These are phyloP conservation scores for Piloderma croceum DNA, from an alignment of 768 basidiomycete species.

Conservation along the genomic window DNA sequence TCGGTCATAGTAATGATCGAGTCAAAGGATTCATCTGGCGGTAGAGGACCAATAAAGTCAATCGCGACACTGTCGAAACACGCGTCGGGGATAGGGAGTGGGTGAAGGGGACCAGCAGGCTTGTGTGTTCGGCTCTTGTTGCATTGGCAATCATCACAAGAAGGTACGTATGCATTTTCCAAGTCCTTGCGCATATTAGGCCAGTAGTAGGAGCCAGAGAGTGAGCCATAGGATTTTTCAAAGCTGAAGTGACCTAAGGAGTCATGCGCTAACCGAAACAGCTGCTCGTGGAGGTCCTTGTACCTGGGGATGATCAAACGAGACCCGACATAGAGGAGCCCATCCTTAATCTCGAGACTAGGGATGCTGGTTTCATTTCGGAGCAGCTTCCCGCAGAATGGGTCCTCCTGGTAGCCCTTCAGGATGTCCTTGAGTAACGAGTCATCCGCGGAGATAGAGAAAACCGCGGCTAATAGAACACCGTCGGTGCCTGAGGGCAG, in stretches of 20 bases:
- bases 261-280: constrained; percentile 27
- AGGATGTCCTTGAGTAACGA: too few relatives aligned
- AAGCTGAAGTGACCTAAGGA: constrained; percentile 29
- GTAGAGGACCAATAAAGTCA: constrained; percentile 33
- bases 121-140: constrained; percentile 28
- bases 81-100: constrained; percentile 5
- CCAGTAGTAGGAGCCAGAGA: constrained; percentile 20
- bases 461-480: too few relatives aligned
- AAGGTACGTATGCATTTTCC: constrained; percentile 25
- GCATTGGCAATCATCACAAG: constrained; percentile 20
- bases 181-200: constrained; percentile 28
- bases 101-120: constrained; percentile 18
- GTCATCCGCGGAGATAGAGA: too few relatives aligned
- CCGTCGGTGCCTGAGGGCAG: too few relatives aligned
- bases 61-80: constrained; percentile 19
- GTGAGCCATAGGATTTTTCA: constrained; percentile 18
- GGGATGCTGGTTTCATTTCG: too few relatives aligned
- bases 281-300: constrained; percentile 3
- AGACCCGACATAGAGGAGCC: too few relatives aligned
- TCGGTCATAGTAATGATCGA: constrained; percentile 23
- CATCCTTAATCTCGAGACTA: too few relatives aligned
- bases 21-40: constrained; percentile 23
- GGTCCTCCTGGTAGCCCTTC: too few relatives aligned
- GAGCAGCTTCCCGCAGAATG: too few relatives aligned
- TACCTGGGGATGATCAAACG: too few relatives aligned